Percentiles rank a stretch among this genome's conserved stretches.
Evolutionary conservation across 2,329 filamentous ascomycete species (phyloP).

Genomic region (Penicillium polonicum): DNA sequence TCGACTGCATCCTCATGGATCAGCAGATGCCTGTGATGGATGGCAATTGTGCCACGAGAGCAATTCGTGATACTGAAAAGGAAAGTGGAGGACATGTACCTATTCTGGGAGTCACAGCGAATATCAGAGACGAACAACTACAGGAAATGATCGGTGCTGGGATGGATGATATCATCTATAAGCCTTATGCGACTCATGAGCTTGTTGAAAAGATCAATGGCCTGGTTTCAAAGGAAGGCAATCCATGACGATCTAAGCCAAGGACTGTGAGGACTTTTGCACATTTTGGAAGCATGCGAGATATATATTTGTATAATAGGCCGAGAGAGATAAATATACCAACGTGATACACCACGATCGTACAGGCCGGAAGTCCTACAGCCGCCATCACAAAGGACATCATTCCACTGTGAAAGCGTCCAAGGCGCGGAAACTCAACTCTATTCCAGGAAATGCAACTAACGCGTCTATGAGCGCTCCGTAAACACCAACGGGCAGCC

Average conservation of each 20-base stretch:
- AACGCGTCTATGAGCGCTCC: constrained; percentile 21
- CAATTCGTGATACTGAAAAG: constrained; percentile 66
- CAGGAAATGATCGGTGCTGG: constrained; percentile 68
- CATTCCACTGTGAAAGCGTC: not conserved
- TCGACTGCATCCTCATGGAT: constrained; percentile 74
- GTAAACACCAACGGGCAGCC: constrained; percentile 40
- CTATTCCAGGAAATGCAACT: not conserved
- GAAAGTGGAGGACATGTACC: constrained; percentile 46
- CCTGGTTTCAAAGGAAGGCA: constrained; percentile 30
- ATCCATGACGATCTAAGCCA: not conserved
- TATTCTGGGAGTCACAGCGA: constrained; percentile 59
- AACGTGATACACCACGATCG: not conserved
- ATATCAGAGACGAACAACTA: constrained; percentile 73
- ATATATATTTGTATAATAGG: not conserved
- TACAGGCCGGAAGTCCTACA: too few relatives aligned
- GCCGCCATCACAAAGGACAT: not conserved
- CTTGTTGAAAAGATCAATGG: constrained; percentile 66
- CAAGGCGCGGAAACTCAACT: not conserved
- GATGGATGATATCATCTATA: constrained; percentile 76
- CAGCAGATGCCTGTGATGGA: constrained; percentile 85
- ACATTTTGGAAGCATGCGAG: not conserved
- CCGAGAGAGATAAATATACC: not conserved
- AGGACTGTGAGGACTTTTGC: not conserved
- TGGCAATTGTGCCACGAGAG: constrained; percentile 69
- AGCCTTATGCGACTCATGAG: constrained; percentile 75